Base-by-base conservation (phyloP, 257 asterid genomes). In the Rauvolfia tetraphylla region DNA sequence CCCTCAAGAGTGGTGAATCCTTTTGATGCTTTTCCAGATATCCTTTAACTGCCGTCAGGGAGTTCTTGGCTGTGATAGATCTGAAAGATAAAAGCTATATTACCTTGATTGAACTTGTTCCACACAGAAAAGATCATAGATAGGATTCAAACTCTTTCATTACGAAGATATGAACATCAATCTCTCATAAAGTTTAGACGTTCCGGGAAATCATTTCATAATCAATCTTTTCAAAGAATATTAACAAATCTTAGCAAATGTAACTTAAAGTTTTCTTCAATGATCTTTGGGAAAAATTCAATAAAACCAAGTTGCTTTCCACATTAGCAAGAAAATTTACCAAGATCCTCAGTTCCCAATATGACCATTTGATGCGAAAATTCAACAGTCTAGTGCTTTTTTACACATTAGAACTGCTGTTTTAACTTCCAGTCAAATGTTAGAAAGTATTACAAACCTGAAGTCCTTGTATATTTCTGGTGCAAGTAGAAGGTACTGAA, bases 401-500 rank as follows among this genome's bases (percentile, higher is more conserved):
- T 1, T 53, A 18, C 25, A 18, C 59, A 53, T 53, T 53, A 18
- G 59, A 1, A 53, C 59, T 53, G 17, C 9, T 53, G 27, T 18
- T 53, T 18, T 20, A 49, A 56, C 23, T 56, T n/a, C 63, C 12
- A 56, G 5, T n/a, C 0, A 79, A 75, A 29, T 36, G 44, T 17
- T 36, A 46, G 39, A 41, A 70, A 42, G 61, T 39, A 57, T 18
- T 9, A 73, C 81, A 62, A 39, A 92, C 98, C 99, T 95, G 88
- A 84, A 91, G 1, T 93, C 90, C 79, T 83, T 93, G 92, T 93
- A 95, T 86, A 95, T 93, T 78, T 88, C 96, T 11, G 99, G 99
- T 68, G 98, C 92, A 41, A 87, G 90, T 38, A 95, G 96, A 83
- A 95, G 99, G 88, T 84, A 95, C 78, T 95, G 99, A 53, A 95